Evolutionary conservation across 2,329 filamentous ascomycete species (phyloP).

Genomic region (Monosporascus sp.): DNA sequence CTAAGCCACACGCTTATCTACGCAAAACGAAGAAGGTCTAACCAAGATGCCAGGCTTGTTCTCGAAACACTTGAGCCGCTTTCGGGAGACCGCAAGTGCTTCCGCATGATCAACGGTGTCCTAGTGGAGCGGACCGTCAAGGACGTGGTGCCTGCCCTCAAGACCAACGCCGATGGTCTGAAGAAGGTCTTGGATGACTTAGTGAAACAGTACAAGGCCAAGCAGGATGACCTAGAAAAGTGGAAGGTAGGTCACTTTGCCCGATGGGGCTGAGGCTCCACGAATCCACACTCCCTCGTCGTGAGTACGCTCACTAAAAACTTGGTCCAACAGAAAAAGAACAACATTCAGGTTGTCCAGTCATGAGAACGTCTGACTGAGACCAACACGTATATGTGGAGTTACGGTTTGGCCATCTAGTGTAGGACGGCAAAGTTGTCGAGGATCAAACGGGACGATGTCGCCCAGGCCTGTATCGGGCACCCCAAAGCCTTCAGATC

Average conservation of each 20-base stretch:
- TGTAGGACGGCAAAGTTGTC: neutral
- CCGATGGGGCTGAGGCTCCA: conserved; percentile 3
- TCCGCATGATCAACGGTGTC: conserved; percentile 97
- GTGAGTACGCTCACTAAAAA: conserved; percentile 12
- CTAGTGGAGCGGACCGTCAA: conserved; percentile 89
- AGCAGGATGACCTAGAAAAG: conserved; percentile 91
- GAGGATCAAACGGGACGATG: neutral
- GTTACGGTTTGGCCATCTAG: conserved; percentile 2
- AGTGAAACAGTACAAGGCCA: conserved; percentile 91
- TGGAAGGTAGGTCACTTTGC: conserved; percentile 71
- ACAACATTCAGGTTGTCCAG: conserved; percentile 82
- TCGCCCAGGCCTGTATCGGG: conserved; percentile 6
- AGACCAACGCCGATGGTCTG: conserved; percentile 89
- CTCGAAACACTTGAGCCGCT: conserved; percentile 86
- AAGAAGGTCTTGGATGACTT: conserved; percentile 92
- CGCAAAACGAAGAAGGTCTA: conserved; percentile 12
- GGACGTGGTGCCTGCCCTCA: conserved; percentile 84
- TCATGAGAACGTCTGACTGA: conserved; percentile 42
- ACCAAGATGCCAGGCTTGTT: conserved; percentile 63
- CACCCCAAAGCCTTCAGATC: conserved; percentile 4
- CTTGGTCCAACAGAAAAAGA: conserved; percentile 65
- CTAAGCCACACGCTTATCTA: conserved; percentile 26
- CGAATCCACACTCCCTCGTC: conserved; percentile 9
- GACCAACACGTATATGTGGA: conserved; percentile 5
- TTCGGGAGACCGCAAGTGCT: conserved; percentile 84